Conservation (phyloP, 495 filamentous ascomycete species). For the Penicillium crystallinum region DNA sequence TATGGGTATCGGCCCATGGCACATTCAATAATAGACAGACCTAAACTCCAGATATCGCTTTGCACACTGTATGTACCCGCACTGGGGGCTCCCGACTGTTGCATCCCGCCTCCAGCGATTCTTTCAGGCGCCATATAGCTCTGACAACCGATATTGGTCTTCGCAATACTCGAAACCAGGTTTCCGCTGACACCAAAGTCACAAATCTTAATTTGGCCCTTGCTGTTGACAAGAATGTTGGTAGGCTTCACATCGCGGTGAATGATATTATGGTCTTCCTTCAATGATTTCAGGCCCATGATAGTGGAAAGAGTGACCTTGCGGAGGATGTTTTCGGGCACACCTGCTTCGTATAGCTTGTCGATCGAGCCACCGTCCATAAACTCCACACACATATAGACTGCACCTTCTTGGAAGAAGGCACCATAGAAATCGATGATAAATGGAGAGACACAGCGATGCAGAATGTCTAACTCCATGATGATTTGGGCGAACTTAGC, state of each 20-base stretch:
- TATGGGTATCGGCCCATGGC: conserved; percentile 95
- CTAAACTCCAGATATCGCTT: conserved; percentile 96
- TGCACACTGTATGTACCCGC: conserved; percentile 95
- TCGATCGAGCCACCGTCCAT: conserved; percentile 99
- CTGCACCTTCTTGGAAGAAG: conserved; percentile 97
- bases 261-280: conserved; percentile 99
- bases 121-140: conserved; percentile 99
- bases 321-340: conserved; percentile 81
- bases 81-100: conserved; percentile 64
- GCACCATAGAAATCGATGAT: conserved; percentile 99
- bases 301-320: conserved; percentile 90
- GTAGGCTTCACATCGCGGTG: conserved; percentile 98
- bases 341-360: conserved; percentile 89
- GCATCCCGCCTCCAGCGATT: conserved; percentile 79
- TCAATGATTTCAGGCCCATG: conserved; percentile 85
- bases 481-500: conserved; percentile 95
- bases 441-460: conserved; percentile 89
- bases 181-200: conserved; percentile 98
- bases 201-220: conserved; percentile 94
- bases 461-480: conserved; percentile 95
- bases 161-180: conserved; percentile 92
- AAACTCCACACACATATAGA: conserved; percentile 98
- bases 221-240: conserved; percentile 87
- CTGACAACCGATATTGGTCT: conserved; percentile 98
- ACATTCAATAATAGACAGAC: conserved; percentile 93